Evolutionary conservation across 2,329 filamentous ascomycete species (phyloP).

Genomic region (Madurella mycetomatis): DNA sequence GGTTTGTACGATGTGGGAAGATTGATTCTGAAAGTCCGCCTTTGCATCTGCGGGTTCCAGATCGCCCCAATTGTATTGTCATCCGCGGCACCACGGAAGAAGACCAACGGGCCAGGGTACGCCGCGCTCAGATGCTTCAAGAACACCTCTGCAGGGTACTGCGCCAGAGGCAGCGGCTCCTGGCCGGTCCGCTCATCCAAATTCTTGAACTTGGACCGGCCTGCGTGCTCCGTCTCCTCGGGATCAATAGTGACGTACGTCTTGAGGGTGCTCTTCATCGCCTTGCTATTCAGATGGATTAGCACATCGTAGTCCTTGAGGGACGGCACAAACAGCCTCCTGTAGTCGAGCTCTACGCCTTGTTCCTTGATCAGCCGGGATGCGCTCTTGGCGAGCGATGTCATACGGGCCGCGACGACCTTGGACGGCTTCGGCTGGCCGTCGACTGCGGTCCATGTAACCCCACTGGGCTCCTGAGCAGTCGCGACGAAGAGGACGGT

Average conservation of each 20-base stretch:
- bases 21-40: conserved; percentile 64
- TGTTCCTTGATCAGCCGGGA: conserved; percentile 55
- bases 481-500: conserved; percentile 78
- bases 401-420: conserved; percentile 80
- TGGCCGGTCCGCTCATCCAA: conserved; percentile 56
- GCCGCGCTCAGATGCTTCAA: conserved; percentile 61
- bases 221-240: conserved; percentile 27
- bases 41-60: conserved; percentile 53
- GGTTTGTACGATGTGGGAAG: conserved; percentile 64
- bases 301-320: conserved; percentile 80
- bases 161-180: conserved; percentile 46
- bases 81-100: conserved; percentile 68
- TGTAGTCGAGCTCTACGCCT: conserved; percentile 44
- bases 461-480: conserved; percentile 70
- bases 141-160: conserved; percentile 59
- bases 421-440: conserved; percentile 57
- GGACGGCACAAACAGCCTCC: conserved; percentile 66
- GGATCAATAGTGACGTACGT: conserved; percentile 32
- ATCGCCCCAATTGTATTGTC: conserved; percentile 52
- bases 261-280: conserved; percentile 39
- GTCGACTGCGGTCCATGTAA: conserved; percentile 70
- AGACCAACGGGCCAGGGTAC: conserved; percentile 68
- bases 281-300: conserved; percentile 62
- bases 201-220: conserved; percentile 69
- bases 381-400: conserved; percentile 72